Base-by-base conservation (phyloP, 2,329 filamentous ascomycete species). In the Neobulgaria alba region DNA sequence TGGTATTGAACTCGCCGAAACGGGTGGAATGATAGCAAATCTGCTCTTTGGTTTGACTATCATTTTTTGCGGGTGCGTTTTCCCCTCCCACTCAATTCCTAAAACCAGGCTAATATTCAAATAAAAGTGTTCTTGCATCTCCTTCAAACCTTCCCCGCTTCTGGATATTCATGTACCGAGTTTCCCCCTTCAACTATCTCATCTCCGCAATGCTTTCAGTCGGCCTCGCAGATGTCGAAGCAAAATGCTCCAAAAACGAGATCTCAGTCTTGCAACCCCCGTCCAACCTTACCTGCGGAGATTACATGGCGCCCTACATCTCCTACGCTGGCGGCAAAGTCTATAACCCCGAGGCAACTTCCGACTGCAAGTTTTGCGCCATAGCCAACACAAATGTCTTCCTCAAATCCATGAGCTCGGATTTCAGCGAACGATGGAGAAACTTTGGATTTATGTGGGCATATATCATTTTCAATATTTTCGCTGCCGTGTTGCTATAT, bases 91-190 rank as follows among this genome's bases (percentile, higher is more conserved):
- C 3, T 20, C 34, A 4, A 18, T 20, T 7, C 10, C 16, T 26
- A 36, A 36, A 20, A 3, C 17, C 26, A 12, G 5, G 3, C 16
- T 30, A 29, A 30, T 12, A 23, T 14, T 7, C 5, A 3, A 4
- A n/a, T 5, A 20, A 23, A 21, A 37, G 35, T 26, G 23, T 26
- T 12, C 23, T 26, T 12, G 23, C 23, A 7, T 7, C 7, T 12
- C 23, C 23, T 12, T 7, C 10, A 15, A 17, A 20, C 1, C 70
- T 89, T 23, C 82, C 83, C 0, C 66, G 75, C 4, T 88, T 88
- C 69, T 89, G 83, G 82, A 78, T 82, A 51, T 86, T 85, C 67
- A 85, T 87, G 79, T 89, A 88, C 63, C 75, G 82, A 15, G 66
- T 87, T 37, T 86, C 80, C 1, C 86, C 87, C 0, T 82, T 93